These are phyloP conservation scores for Rhizopogon rudus DNA, from an alignment of 768 basidiomycete genomes.

Conservation along the genomic window DNA sequence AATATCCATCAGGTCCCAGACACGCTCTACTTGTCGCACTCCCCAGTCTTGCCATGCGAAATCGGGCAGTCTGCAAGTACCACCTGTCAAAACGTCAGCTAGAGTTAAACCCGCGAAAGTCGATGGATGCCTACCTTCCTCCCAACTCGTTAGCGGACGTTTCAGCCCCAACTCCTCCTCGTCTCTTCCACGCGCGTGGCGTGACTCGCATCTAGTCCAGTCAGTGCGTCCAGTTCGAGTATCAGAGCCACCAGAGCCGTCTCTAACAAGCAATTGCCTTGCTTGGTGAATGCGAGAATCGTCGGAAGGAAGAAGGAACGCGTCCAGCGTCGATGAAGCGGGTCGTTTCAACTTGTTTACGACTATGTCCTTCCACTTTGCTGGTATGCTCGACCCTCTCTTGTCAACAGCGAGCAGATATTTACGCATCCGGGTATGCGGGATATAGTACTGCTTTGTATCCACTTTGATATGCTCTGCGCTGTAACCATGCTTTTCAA, in stretches of 20 bases:
- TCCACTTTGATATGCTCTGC: constrained; percentile 69
- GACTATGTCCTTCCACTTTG: constrained; percentile 62
- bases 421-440: constrained; percentile 89
- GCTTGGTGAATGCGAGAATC: constrained; percentile 91
- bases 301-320: constrained; percentile 86
- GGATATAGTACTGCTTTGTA: constrained; percentile 89
- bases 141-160: constrained; percentile 89
- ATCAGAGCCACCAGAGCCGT: constrained; percentile 58
- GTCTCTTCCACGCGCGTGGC: constrained; percentile 82
- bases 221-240: constrained; percentile 73
- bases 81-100: constrained; percentile 39
- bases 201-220: constrained; percentile 90
- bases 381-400: constrained; percentile 53
- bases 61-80: constrained; percentile 79
- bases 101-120: not conserved
- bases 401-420: constrained; percentile 81
- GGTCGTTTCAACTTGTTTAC: constrained; percentile 66
- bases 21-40: constrained; percentile 86
- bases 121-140: constrained; percentile 57
- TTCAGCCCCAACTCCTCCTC: constrained; percentile 81
- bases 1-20: constrained; percentile 95
- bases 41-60: constrained; percentile 96
- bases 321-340: constrained; percentile 86
- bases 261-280: constrained; percentile 75
- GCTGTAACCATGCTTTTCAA: constrained; percentile 70